These are phyloP conservation scores for Eimeria tenella DNA, from an alignment of 169 alveolate species.

Conservation along the genomic window DNA sequence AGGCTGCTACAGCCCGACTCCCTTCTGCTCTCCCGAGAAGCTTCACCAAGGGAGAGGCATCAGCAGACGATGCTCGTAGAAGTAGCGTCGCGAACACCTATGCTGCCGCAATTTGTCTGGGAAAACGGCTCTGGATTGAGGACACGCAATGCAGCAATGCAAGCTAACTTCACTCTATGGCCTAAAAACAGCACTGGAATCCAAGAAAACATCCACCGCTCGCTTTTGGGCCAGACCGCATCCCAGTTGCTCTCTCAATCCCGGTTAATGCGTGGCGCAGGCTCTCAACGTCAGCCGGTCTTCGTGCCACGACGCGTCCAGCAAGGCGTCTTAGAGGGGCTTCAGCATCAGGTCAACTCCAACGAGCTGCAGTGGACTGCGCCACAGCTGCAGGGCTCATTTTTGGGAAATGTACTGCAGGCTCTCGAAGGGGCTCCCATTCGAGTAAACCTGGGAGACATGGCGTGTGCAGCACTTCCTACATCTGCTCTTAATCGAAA, in stretches of 20 bases:
- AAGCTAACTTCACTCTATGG: slow-evolving; percentile 17
- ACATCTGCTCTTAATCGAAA: slow-evolving; percentile 48
- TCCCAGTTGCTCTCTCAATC: slow-evolving; percentile 4
- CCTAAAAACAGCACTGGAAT: not conserved
- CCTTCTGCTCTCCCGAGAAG: slow-evolving; percentile 50
- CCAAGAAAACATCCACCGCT: not conserved
- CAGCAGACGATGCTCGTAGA: slow-evolving; percentile 58
- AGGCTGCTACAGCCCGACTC: slow-evolving; percentile 58
- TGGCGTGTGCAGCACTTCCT: slow-evolving; percentile 73
- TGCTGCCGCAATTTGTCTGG: slow-evolving; percentile 53
- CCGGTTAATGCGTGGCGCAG: slow-evolving; percentile 12
- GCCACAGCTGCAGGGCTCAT: slow-evolving; percentile 58
- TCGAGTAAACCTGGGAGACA: slow-evolving; percentile 49
- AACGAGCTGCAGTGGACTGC: slow-evolving; percentile 11
- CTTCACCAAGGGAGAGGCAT: slow-evolving; percentile 6
- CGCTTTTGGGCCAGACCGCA: not conserved
- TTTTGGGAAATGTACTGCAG: slow-evolving; percentile 36
- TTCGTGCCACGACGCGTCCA: slow-evolving; percentile 17
- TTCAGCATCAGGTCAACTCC: slow-evolving; percentile 36
- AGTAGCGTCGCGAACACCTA: slow-evolving; percentile 49
- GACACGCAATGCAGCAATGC: slow-evolving; percentile 33
- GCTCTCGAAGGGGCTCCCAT: slow-evolving; percentile 58
- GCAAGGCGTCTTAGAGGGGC: not conserved
- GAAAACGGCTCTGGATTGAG: not conserved
- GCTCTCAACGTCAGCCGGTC: slow-evolving; percentile 28